Base-by-base conservation (phyloP, 2,329 filamentous ascomycete species). In the Pseudogymnoascus sp. region DNA sequence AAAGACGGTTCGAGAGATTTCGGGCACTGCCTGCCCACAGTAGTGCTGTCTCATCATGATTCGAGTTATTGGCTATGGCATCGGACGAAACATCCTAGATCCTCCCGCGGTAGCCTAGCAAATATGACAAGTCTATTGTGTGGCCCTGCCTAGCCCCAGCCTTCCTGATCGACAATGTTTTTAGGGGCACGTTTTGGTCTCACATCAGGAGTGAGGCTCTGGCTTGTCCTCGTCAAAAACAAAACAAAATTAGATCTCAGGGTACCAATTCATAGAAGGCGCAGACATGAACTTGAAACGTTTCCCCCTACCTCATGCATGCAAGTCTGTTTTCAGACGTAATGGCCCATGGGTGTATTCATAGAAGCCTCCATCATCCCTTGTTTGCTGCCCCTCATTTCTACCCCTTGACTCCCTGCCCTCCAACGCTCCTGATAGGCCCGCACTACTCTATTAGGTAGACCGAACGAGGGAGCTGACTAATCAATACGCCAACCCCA, bases 91-190 rank as follows among this genome's bases (percentile, higher is more conserved):
- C 29, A 56, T 19, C 50, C 29, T 56, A 9, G 50, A 56, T 33
- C 50, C 50, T 56, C 50, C 26, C 29, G 50, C 50, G 13, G 2
- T 4, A 3, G 2, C 29, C 11, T 10, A 21, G 29, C 7, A 56
- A 53, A 56, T 56, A 56, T 56, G 50, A 56, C 50, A 33, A 33
- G 50, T 56, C 50, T 33, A 56, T 56, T 56, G n/a, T 56, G 10
- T 15, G 50, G 29, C 10, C n/a, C n/a, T 33, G 17, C n/a, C n/a
- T 33, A 33, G 50, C n/a, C 29, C 11, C 50, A 56, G 15, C n/a
- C 26, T 56, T n/a, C 23, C 50, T 19, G n/a, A 19, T 33, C 17
- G 19, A 19, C n/a, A 19, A 17, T 9, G 6, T 33, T 56, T 33
- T 56, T 7, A 33, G n/a, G n/a, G 29, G n/a, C 26, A 33, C 10